Base-by-base conservation (phyloP, 768 basidiomycete genomes). In the Dictyophora rubrovolvata region DNA sequence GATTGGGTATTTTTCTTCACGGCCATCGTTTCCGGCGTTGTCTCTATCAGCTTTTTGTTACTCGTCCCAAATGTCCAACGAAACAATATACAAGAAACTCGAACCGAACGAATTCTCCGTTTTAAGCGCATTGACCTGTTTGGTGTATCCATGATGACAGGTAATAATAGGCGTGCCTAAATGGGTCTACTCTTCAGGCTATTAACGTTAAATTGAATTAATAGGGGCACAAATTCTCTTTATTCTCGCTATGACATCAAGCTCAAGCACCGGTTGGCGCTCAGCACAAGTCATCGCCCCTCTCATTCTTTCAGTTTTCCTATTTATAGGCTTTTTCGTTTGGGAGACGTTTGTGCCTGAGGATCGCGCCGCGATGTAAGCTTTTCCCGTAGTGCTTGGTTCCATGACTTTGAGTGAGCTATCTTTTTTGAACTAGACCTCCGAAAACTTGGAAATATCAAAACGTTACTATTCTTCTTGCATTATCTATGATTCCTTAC, bases 1-100 rank as follows among this genome's bases (percentile, higher is more conserved):
- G 71, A 65, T 23, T 80, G 79, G 80, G 70, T 80, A n/a, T 81
- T 82, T 64, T 79, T 74, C 65, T 72, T 76, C 60, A 66, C 71
- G 36, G 72, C 75, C 1, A 71, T 79, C 34, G 55, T 79, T 36
- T 63, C 71, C 35, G 54, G 71, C 5, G 61, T 68, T n/a, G 67
- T 75, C 10, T 66, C 72, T 34, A n/a, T 70, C 17, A 54, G 63
- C 3, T 66, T 69, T 53, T 17, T 70, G 16, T 62, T 74, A 35
- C 59, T 74, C 53, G 69, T 77, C 6, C 75, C 77, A 0, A 33
- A 63, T 21, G 65, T 65, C 7, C 61, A 56, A 56, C 63, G 16
- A 53, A 58, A 28, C 9, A 56, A 14, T 20, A 49, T n/a, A 34
- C 54, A 9, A 37, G 48, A 28, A 35, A 18, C 54, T 42, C 53